phyloP scores from a whole-genome alignment of 371 early-diverging fungal genomes.

The Homolaphlyctis polyrhiza region DNA sequence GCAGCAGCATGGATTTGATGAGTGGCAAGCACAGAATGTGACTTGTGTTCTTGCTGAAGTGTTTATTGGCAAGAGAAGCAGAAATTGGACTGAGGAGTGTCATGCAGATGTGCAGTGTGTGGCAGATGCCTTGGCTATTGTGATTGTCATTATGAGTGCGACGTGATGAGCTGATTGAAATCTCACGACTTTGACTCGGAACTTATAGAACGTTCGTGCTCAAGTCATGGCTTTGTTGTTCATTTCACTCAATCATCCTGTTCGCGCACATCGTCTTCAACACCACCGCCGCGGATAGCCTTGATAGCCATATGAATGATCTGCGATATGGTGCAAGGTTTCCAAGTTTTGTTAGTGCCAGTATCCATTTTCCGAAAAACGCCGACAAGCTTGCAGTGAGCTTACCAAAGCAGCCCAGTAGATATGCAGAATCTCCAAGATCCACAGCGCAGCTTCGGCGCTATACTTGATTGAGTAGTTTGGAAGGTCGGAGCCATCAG shows the following conservation, averaged over 20 bases:
- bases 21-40: no score
- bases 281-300: conserved; percentile 24
- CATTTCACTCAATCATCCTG: conserved; percentile 14
- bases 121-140: no score
- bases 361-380: neutral
- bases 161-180: neutral
- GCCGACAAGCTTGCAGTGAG: neutral
- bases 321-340: conserved; percentile 8
- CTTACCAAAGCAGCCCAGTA: conserved; percentile 42
- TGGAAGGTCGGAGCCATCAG: neutral
- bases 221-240: no score
- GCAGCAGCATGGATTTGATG: no score
- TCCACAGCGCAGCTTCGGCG: conserved; percentile 10
- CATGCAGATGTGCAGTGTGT: no score
- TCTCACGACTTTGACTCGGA: no score
- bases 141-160: no score
- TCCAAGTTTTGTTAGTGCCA: neutral
- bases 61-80: no score
- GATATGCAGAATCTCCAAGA: conserved; percentile 29
- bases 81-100: no score
- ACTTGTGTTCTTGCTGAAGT: no score
- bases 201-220: no score
- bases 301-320: conserved; percentile 31
- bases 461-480: neutral
- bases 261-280: conserved; percentile 33